Base-by-base conservation (phyloP, 306 rosid genomes). In the Boehmeria nivea region DNA sequence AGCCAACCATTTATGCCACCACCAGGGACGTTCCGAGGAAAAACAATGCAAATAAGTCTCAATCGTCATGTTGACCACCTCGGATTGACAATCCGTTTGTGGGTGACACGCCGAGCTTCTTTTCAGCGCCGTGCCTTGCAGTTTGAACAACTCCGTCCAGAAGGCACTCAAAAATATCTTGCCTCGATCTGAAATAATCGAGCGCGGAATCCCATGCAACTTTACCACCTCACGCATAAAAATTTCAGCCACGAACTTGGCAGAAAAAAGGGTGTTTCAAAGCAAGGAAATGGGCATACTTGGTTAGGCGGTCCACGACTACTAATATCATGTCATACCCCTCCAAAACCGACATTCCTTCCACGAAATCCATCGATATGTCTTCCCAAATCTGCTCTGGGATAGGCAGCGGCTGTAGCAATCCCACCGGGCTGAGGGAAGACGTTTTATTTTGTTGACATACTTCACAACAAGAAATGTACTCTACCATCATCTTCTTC, bases 21-120 rank as follows among this genome's bases (percentile, higher is more conserved):
- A 7, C 2, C 24, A 6, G 0, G 0, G 24, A 0, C 0, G 0
- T 7, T 1, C 19, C 1, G 24, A 45, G 13, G 24, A 10, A 0
- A 45, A 45, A 7, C 24, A 45, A 2, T 2, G 24, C 0, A 19
- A 11, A 8, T 45, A 45, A 1, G 54, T 49, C 17, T 49, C 19
- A 1, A 24, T 4, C 2, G 28, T 20, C 2, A 14, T 12, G 20
- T 49, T 24, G 8, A 49, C 34, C 1, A 49, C 54, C 7, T 49
- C 54, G 0, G 54, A 6, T 2, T 22, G 3, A 1, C 28, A 3
- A 4, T 49, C 28, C 0, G 54, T 17, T 14, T 22, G 16, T 1
- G 28, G 54, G 31, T 45, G 3, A 16, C n/a, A 45, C 6, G 51
- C 0, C 2, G 51, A 14, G 1, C 17, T 40, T 14, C 16, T 14